Base-by-base conservation (phyloP, 352 stramenopile species). In the Phytophthora pseudosyringae region DNA sequence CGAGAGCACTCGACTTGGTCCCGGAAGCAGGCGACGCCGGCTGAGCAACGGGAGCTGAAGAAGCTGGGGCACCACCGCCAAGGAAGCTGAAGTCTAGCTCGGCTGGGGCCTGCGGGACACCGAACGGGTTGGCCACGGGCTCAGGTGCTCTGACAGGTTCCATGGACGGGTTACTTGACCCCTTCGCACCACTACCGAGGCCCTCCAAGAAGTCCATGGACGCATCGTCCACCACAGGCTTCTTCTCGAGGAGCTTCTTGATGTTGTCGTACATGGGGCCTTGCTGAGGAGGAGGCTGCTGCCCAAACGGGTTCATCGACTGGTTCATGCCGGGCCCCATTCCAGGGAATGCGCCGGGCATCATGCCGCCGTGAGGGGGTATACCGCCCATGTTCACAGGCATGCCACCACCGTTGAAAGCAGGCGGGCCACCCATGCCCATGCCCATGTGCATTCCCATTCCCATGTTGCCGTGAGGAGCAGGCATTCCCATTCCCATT, bases 231-330 rank as follows among this genome's bases (percentile, higher is more conserved):
- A 84, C 79, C 6, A 76, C 83, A 32, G 84, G 78, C 57, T 91
- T 92, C 47, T 92, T 82, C 69, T 90, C 75, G 1, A 92, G 69
- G 12, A 92, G 64, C 60, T 92, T 90, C 77, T 90, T 89, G 75
- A 91, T 92, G 64, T 86, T 92, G 68, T 92, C 83, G 71, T 92
- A 92, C 78, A 92, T 90, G 52, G 90, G 71, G 3, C 76, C 78
- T 18, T 72, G 67, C 39, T 80, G 75, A 45, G 66, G 67, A 33
- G 43, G 65, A 21, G 54, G 70, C 15, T 69, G 75, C 41, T 80
- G 51, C 18, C 74, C 59, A 43, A 74, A 71, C 33, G 57, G 64
- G 41, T 70, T 76, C 56, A 64, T 50, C 4, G 45, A 63, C 15
- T 71, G 69, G 25, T 62, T 70, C 54, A 71, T 63, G 6, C 67